phyloP scores from a whole-genome alignment of 768 basidiomycete species.

The Kwoniella mangroviensis region DNA sequence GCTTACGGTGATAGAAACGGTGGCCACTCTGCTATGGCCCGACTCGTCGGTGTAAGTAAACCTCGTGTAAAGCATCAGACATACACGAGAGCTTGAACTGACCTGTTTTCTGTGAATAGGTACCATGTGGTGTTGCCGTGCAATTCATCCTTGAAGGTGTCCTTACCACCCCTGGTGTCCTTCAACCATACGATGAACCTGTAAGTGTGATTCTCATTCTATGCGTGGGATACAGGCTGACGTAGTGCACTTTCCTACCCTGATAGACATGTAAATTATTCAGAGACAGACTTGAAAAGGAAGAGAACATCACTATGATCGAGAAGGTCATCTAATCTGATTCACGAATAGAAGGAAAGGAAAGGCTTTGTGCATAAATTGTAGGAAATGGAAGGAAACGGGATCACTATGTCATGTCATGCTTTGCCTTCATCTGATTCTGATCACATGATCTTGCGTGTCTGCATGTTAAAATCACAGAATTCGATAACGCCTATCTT shows the following conservation, averaged over 20 bases:
- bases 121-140: conserved; percentile 91
- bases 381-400: conserved; percentile 1
- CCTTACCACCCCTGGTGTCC: conserved; percentile 75
- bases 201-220: conserved; percentile 55
- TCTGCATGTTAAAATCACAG: no score
- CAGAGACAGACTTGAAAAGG: conserved; percentile 47
- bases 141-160: conserved; percentile 89
- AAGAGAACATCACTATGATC: conserved; percentile 55
- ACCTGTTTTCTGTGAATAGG: conserved; percentile 63
- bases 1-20: conserved; percentile 71
- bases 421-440: neutral
- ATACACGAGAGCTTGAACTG: neutral
- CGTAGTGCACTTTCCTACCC: conserved; percentile 18
- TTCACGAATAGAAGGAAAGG: neutral
- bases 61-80: no score
- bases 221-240: conserved; percentile 3
- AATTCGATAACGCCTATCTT: neutral
- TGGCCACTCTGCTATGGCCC: conserved; percentile 89
- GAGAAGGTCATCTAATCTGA: conserved; percentile 49
- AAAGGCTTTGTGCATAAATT: neutral
- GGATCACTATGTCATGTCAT: neutral
- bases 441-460: conserved; percentile 2
- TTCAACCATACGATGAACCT: conserved; percentile 83
- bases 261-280: conserved; percentile 48
- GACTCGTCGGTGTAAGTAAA: conserved; percentile 26